Base-by-base conservation (phyloP, 2,329 filamentous ascomycete genomes). In the Pestalotiopsis sp. region DNA sequence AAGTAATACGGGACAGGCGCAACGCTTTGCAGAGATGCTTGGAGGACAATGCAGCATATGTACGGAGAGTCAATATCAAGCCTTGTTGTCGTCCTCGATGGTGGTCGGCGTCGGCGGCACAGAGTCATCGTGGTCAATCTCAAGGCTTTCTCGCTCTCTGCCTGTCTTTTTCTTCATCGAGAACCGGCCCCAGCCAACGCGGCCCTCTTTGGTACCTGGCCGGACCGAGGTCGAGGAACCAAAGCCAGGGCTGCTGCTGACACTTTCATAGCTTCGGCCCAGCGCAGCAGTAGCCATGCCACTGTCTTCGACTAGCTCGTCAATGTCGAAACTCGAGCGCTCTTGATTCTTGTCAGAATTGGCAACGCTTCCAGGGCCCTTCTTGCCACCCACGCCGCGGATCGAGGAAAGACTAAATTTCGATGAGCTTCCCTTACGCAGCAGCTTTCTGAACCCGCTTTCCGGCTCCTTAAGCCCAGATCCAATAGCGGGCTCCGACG, bases 401-500 rank as follows among this genome's bases (percentile, higher is more conserved):
- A 79, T 77, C 1, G 87, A 88, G 13, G 89, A 85, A 69, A 91
- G 81, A 77, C 87, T 88, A 76, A 91, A 91, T 80, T 91, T 91
- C 78, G 87, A 85, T 6, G 88, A 89, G 76, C 88, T 90, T 64
- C 89, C 87, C 80, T 91, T 91, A 39, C 89, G 87, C 68, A 91
- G 86, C 63, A 91, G 82, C 76, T 90, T 87, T 76, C 85, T 82
- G 72, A 90, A 81, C 67, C 88, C 87, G 71, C 88, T 88, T 66
- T 89, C 87, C 71, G 84, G 81, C 68, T 89, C 83, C 74, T 86
- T 87, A 38, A 78, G 70, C 41, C 79, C 79, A 20, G 81, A 72
- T 12, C 80, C 79, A 2, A 78, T 76, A 59, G 82, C 83, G 20
- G 85, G 79, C 49, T 91, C 89, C 4, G 87, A 89, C 3, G 84